Evolutionary conservation across 768 basidiomycete species (phyloP).

Genomic region (Auricularia sp.): DNA sequence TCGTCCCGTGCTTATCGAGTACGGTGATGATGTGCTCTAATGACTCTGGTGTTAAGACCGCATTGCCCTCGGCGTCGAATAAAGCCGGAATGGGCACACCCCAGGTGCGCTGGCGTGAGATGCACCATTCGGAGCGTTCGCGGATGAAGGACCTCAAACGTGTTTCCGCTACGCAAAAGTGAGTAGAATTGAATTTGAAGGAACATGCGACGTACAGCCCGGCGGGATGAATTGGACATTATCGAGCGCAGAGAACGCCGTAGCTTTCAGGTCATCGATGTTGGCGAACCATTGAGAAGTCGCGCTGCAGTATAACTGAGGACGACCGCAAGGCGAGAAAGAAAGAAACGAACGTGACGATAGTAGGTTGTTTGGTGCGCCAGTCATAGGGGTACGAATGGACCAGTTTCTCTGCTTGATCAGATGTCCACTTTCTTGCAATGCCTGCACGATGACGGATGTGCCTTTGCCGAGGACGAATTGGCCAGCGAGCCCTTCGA

Average conservation of each 20-base stretch:
- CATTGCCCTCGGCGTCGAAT: conserved; percentile 53
- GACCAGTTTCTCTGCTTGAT: conserved; percentile 58
- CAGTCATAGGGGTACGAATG: conserved; percentile 96
- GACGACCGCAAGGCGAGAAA: background rate
- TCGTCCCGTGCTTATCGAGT: conserved; percentile 61
- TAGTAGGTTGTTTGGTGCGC: conserved; percentile 89
- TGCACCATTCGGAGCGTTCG: conserved; percentile 96
- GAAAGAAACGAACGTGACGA: conserved; percentile 56
- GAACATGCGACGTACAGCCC: conserved; percentile 40
- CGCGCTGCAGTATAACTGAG: conserved; percentile 37
- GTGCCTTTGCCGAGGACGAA: conserved; percentile 67
- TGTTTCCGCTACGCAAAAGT: conserved; percentile 50
- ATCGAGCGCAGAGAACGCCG: conserved; percentile 59
- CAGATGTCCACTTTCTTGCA: conserved; percentile 43
- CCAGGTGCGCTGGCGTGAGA: conserved; percentile 95
- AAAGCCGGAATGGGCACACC: conserved; percentile 93
- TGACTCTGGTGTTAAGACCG: conserved; percentile 53
- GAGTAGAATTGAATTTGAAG: background rate
- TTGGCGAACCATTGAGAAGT: conserved; percentile 99
- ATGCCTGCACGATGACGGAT: conserved; percentile 50
- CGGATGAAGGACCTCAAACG: conserved; percentile 81
- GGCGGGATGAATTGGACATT: conserved; percentile 68
- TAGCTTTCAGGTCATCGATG: conserved; percentile 70
- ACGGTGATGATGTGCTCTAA: conserved; percentile 68
- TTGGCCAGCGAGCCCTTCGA: conserved; percentile 46